These are phyloP conservation scores for Termitomyces sp. DNA, from an alignment of 768 basidiomycete genomes.

Conservation along the genomic window DNA sequence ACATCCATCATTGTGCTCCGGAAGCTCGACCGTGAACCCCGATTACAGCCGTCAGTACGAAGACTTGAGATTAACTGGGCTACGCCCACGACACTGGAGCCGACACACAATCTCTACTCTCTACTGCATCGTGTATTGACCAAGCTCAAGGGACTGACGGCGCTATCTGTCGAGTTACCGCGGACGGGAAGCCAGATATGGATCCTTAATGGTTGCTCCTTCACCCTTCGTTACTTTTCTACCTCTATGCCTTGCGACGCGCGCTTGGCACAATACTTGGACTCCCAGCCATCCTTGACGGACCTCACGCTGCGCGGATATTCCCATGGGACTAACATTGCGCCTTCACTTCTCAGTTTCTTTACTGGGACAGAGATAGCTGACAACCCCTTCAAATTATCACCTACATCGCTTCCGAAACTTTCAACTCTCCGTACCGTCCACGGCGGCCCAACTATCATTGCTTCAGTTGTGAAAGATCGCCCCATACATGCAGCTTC, in stretches of 20 bases:
- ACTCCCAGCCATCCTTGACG: slow-evolving; percentile 40
- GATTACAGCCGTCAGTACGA: slow-evolving; percentile 39
- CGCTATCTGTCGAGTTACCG: slow-evolving; percentile 50
- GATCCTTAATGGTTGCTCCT: slow-evolving; percentile 43
- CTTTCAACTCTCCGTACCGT: slow-evolving; percentile 51
- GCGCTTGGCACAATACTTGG: slow-evolving; percentile 47
- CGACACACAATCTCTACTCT: slow-evolving; percentile 46
- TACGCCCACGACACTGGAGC: slow-evolving; percentile 12
- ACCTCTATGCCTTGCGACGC: slow-evolving; percentile 55
- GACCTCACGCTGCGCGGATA: slow-evolving; percentile 58
- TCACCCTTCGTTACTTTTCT: slow-evolving; percentile 43
- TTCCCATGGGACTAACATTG: slow-evolving; percentile 26
- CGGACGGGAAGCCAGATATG: slow-evolving; percentile 38
- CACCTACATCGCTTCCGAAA: slow-evolving; percentile 39
- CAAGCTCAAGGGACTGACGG: slow-evolving; percentile 32
- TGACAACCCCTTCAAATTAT: slow-evolving; percentile 29
- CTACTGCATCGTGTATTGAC: slow-evolving; percentile 44
- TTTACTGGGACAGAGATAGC: slow-evolving; percentile 6
- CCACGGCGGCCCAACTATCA: slow-evolving; percentile 43
- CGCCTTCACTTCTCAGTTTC: slow-evolving; percentile 21
- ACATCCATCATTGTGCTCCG: slow-evolving; percentile 34
- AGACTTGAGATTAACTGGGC: slow-evolving; percentile 43
- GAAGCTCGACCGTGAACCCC: slow-evolving; percentile 33
- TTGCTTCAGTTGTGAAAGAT: slow-evolving; percentile 41
- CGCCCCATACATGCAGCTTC: slow-evolving; percentile 50